A percentile compares a stretch with the other conserved stretches of the same genome.
These are phyloP conservation scores for Rhamnella rubrinervis DNA, from an alignment of 331 rosid genomes.

Conservation along the genomic window DNA sequence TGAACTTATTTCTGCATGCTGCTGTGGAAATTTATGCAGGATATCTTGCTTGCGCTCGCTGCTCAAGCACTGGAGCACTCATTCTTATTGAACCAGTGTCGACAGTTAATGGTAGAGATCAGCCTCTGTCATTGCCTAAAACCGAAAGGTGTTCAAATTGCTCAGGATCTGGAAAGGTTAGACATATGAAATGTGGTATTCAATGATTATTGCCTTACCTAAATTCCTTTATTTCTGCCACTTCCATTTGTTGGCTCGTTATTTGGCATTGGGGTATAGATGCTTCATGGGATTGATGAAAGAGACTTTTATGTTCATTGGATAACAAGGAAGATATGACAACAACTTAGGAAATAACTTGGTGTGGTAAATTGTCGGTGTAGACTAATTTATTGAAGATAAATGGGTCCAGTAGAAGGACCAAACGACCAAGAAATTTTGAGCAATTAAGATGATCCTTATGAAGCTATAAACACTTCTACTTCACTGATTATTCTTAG, in stretches of 20 bases:
- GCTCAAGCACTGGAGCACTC: conserved; percentile 82
- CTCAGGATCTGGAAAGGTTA: conserved; percentile 97
- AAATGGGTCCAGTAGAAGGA: too few relatives aligned
- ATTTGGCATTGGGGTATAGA: not conserved
- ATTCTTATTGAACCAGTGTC: conserved; percentile 73
- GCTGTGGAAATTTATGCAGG: conserved; percentile 39
- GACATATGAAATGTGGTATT: conserved; percentile 18
- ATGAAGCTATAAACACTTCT: too few relatives aligned
- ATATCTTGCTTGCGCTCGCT: conserved; percentile 96
- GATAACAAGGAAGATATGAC: not conserved
- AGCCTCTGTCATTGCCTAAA: conserved; percentile 67
- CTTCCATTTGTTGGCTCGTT: not conserved
- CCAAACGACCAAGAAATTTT: too few relatives aligned
- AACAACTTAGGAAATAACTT: not conserved
- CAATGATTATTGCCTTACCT: not conserved
- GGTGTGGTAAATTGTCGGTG: too few relatives aligned
- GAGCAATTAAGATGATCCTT: too few relatives aligned
- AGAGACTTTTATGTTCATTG: not conserved
- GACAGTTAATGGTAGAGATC: conserved; percentile 43
- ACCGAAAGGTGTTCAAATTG: conserved; percentile 89
- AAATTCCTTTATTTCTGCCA: not conserved
- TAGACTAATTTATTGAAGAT: too few relatives aligned
- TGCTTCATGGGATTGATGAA: not conserved
- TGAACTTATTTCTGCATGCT: not conserved
- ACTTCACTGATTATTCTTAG: too few relatives aligned